phyloP scores from a whole-genome alignment of 805 yeast species.

The Starmera amethionina region DNA sequence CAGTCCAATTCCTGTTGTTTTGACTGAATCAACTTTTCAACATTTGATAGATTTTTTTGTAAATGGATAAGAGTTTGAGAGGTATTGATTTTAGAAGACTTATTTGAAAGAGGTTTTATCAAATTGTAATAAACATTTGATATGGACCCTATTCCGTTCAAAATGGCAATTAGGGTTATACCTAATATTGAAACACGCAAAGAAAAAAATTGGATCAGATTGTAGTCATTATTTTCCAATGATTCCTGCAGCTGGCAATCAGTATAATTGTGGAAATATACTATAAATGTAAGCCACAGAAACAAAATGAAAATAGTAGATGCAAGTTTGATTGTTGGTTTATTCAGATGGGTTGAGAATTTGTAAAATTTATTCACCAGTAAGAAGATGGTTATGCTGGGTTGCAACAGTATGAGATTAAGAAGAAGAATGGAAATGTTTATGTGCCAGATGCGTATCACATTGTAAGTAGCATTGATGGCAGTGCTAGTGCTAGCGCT shows the following conservation, averaged over 20 bases:
- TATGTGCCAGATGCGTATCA: slow-evolving; percentile 6
- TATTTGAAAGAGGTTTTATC: slow-evolving; percentile 1
- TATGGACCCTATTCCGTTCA: slow-evolving; percentile 19
- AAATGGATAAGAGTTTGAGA: slow-evolving; percentile 5
- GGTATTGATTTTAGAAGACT: neutral
- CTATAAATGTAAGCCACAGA: slow-evolving; percentile 12
- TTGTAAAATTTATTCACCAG: slow-evolving; percentile 13
- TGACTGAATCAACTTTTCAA: slow-evolving; percentile 11
- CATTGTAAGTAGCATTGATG: too few relatives aligned
- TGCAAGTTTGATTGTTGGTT: slow-evolving; percentile 2
- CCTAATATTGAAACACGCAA: slow-evolving; percentile 17
- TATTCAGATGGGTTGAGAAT: slow-evolving; percentile 3
- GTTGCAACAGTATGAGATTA: slow-evolving; percentile 13
- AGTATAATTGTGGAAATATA: slow-evolving; percentile 11
- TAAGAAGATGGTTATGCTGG: slow-evolving; percentile 7
- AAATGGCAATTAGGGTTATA: slow-evolving; percentile 14
- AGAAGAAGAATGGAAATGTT: slow-evolving; percentile 1
- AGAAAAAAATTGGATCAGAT: slow-evolving; percentile 6
- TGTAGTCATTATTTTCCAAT: slow-evolving; percentile 5
- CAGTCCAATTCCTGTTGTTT: slow-evolving; percentile 8
- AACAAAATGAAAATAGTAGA: slow-evolving; percentile 1
- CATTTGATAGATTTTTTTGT: slow-evolving; percentile 8
- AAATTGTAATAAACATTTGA: slow-evolving; percentile 18
- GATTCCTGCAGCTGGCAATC: slow-evolving; percentile 7
- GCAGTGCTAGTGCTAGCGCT: too few relatives aligned